A percentile compares a stretch with the other conserved stretches of the same genome.
These are phyloP conservation scores for Ilyonectria mors-panacis DNA, from an alignment of 2,329 filamentous ascomycete species.

Conservation along the genomic window DNA sequence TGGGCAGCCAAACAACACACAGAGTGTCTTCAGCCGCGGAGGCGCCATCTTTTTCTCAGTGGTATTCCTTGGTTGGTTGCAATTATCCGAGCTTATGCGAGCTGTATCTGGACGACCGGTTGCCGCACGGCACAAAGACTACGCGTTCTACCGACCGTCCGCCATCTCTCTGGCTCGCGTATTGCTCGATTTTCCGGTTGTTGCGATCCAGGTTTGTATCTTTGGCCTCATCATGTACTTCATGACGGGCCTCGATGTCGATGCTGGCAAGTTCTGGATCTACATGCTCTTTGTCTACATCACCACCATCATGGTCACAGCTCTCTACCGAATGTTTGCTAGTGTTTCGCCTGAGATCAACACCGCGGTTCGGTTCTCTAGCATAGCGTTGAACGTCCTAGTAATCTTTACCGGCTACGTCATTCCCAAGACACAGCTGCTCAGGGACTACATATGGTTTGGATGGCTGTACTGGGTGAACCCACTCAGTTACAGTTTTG, in stretches of 20 bases:
- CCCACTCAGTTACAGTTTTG: slow-evolving; percentile 76
- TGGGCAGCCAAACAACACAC: slow-evolving; percentile 71
- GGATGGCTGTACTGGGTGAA: slow-evolving; percentile 77
- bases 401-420: slow-evolving; percentile 78
- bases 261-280: slow-evolving; percentile 76
- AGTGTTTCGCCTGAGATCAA: slow-evolving; percentile 71
- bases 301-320: slow-evolving; percentile 68
- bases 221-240: slow-evolving; percentile 84
- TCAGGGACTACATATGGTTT: slow-evolving; percentile 77
- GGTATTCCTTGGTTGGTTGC: slow-evolving; percentile 73
- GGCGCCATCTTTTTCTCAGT: slow-evolving; percentile 65
- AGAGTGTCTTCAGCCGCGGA: slow-evolving; percentile 72
- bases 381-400: slow-evolving; percentile 71
- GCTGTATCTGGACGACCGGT: slow-evolving; percentile 80
- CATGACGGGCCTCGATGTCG: slow-evolving; percentile 78
- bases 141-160: slow-evolving; percentile 68
- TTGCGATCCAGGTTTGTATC: slow-evolving; percentile 74
- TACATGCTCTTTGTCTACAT: slow-evolving; percentile 74
- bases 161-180: slow-evolving; percentile 70
- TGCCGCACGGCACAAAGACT: slow-evolving; percentile 61
- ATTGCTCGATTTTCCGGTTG: slow-evolving; percentile 70
- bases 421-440: slow-evolving; percentile 68
- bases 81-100: slow-evolving; percentile 83
- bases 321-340: slow-evolving; percentile 68
- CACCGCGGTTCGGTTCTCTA: slow-evolving; percentile 72